phyloP scores from a whole-genome alignment of 2,329 filamentous ascomycete genomes.

The Nemania sp. region DNA sequence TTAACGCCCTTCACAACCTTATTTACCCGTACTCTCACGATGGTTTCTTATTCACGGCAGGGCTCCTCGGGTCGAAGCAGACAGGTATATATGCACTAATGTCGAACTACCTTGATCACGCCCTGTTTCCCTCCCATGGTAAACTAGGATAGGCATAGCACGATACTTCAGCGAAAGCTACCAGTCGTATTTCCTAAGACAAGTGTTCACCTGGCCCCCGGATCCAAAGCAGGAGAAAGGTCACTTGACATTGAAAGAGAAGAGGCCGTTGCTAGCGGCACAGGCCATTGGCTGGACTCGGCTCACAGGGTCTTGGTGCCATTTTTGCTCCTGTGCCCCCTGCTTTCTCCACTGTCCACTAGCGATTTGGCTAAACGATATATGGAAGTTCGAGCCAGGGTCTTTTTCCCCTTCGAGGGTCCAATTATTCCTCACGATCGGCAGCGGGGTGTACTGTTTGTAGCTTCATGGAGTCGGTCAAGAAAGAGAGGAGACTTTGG shows the following conservation, averaged over 20 bases:
- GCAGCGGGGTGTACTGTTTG: constrained; percentile 33
- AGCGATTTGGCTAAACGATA: constrained; percentile 33
- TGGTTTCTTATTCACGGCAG: constrained; percentile 23
- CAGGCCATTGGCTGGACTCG: constrained; percentile 31
- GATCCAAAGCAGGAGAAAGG: constrained; percentile 32
- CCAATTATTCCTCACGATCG: constrained; percentile 27
- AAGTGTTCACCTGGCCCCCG: constrained; percentile 30
- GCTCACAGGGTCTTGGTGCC: constrained; percentile 28
- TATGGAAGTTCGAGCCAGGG: constrained; percentile 30
- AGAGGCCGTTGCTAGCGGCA: constrained; percentile 33
- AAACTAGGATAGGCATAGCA: not conserved
- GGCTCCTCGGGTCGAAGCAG: constrained; percentile 11
- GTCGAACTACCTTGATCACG: not conserved
- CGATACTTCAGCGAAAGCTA: constrained; percentile 5
- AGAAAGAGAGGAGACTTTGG: not conserved
- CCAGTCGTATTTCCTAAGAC: constrained; percentile 27
- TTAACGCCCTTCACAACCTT: constrained; percentile 26
- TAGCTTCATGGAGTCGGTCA: constrained; percentile 32
- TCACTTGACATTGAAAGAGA: constrained; percentile 35
- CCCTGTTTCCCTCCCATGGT: not conserved
- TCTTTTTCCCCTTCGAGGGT: not conserved
- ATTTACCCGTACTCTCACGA: constrained; percentile 20
- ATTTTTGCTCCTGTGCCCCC: not conserved
- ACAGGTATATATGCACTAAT: not conserved
- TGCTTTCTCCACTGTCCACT: constrained; percentile 26